These are phyloP conservation scores for Thermomyces lanuginosus DNA, from an alignment of 2,329 filamentous ascomycete genomes.

Conservation along the genomic window DNA sequence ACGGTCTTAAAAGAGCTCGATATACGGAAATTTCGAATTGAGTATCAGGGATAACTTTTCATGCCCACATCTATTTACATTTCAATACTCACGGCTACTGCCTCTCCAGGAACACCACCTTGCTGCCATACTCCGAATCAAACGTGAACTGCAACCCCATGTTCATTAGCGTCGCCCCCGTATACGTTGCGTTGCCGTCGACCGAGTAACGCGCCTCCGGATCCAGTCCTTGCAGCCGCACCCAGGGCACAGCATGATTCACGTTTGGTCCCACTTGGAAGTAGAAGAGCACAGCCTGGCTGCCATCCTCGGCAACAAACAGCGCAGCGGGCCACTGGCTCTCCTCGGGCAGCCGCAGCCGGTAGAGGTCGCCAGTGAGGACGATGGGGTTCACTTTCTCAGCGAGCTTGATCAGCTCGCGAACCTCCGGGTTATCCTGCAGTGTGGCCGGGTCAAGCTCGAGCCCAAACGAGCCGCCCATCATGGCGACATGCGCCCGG, in stretches of 20 bases:
- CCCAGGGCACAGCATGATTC: slow-evolving; percentile 37
- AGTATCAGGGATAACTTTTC: too few relatives aligned
- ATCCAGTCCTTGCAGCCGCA: slow-evolving; percentile 43
- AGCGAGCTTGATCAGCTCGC: slow-evolving; percentile 36
- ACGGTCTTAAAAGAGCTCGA: too few relatives aligned
- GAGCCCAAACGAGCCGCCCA: slow-evolving; percentile 51
- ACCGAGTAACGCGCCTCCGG: slow-evolving; percentile 37
- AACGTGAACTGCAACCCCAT: slow-evolving; percentile 40
- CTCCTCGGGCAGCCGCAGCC: slow-evolving; percentile 40
- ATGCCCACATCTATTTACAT: too few relatives aligned
- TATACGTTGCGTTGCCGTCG: slow-evolving; percentile 36
- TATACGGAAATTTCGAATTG: too few relatives aligned
- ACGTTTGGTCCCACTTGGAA: slow-evolving; percentile 41
- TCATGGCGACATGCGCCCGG: slow-evolving; percentile 49
- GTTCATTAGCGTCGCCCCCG: slow-evolving; percentile 47
- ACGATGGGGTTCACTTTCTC: slow-evolving; percentile 44
- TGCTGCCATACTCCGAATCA: slow-evolving; percentile 40
- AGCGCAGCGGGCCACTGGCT: slow-evolving; percentile 48
- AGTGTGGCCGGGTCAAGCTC: slow-evolving; percentile 44
- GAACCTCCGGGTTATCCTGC: slow-evolving; percentile 28
- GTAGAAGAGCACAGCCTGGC: slow-evolving; percentile 39
- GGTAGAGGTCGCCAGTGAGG: slow-evolving; percentile 43
- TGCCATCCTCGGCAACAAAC: slow-evolving; percentile 39
- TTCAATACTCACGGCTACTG: slow-evolving; percentile 13
- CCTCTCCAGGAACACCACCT: slow-evolving; percentile 39